Base-by-base conservation (phyloP, 768 basidiomycete genomes). In the Pleurotus djamor region DNA sequence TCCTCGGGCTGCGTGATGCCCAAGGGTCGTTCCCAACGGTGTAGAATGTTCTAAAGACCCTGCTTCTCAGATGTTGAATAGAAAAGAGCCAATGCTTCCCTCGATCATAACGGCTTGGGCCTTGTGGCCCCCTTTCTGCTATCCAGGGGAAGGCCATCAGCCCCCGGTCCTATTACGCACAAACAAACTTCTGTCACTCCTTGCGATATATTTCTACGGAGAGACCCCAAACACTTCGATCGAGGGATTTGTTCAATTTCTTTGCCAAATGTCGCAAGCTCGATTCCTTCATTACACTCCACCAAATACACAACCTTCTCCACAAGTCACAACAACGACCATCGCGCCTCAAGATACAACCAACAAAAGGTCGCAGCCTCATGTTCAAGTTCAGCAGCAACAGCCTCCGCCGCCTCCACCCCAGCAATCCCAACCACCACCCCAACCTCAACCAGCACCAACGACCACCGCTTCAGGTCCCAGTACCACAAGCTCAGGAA, bases 221-320 rank as follows among this genome's bases (percentile, higher is more conserved):
- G 56, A 58, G 73, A 73, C 77, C 77, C 77, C 77, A 72, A 75
- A 68, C 68, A 77, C 75, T 65, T 71, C 65, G 67, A 75, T 71
- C 67, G 68, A 67, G 62, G 50, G 55, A 64, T 63, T 67, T 65
- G 64, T 61, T 48, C 7, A 58, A 21, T 34, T 66, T 65, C 61
- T 62, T 51, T 60, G 70, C 69, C 64, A 70, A 73, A 79, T 79
- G 78, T 78, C 79, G 64, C 78, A 28, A 28, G 21, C 21, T 28
- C 21, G 72, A 63, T 75, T 76, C 62, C 71, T 73, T 56, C 76
- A 76, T 61, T 76, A 76, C 62, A 70, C 69, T 48, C 70, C 70
- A 10, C 72, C 73, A 9, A 56, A 17, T 37, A 66, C 70, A 44
- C 64, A 61, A 36, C 35, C 65, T 16, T 62, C 64, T 33, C 34